Base-by-base conservation (phyloP, 2,329 filamentous ascomycete genomes). In the Furcasterigmium sp. region DNA sequence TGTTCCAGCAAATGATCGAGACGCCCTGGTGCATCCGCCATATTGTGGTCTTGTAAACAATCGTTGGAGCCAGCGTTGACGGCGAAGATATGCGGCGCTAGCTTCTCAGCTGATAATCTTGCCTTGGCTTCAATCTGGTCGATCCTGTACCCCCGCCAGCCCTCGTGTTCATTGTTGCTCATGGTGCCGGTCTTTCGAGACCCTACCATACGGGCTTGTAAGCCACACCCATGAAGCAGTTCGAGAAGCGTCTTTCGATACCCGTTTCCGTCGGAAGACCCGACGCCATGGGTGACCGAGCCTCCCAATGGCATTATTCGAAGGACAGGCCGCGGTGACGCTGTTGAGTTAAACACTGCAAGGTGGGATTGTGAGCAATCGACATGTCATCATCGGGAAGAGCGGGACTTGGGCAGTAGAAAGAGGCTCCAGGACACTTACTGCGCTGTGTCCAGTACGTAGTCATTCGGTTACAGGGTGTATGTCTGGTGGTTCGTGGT, bases 41-140 rank as follows among this genome's bases (percentile, higher is more conserved):
- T 42, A 40, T 62, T 53, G 14, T 56, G 46, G 45, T 60, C 51
- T 23, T 57, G 57, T 23, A 56, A 46, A 48, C 62, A 63, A 48
- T 70, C 66, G 46, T 69, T 69, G 13, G 65, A 63, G 2, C 67
- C 66, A 8, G 53, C 59, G 44, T 69, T 65, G 44, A 69, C 45
- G 8, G 64, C 50, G 34, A 68, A 53, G 11, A 68, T 20, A 42
- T 68, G 63, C 1, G 67, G 66, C 45, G 54, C 53, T 42, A 56
- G 53, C 23, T 46, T 29, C 2, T 56, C 50, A 9, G 61, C 50
- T 10, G 56, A 54, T 14, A 11, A 5, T 4, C 50, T 46, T 2
- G 63, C 64, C 42, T 59, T 62, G 20, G 39, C 44, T 28, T 54
- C 52, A 9, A 68, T 57, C 39, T 63, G 49, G 46, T 59, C 55